Base-by-base conservation (phyloP, 208 protist species). In the Polymyxa betae region DNA sequence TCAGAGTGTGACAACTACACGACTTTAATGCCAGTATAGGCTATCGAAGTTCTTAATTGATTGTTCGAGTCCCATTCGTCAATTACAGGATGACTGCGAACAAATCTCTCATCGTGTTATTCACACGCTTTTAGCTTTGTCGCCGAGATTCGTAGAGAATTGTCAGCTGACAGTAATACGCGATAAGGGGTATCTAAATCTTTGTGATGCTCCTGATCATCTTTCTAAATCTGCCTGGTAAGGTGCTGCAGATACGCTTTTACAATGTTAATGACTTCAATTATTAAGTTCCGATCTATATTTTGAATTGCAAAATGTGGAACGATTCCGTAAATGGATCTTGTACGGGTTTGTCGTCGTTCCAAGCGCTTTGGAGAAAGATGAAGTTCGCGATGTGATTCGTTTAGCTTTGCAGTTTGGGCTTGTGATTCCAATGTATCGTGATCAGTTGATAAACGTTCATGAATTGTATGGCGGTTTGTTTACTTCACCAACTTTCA, bases 1-100 rank as follows among this genome's bases (percentile, higher is more conserved):
- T 20, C 12, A 5, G 5, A 20, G 16, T 29, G 49, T 60, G 24
- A 60, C n/a, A 60, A 60, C 24, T 60, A 60, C 49, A 24, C 5
- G 5, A 60, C 5, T 82, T 5, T 38, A 35, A 5, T 82, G 35
- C 5, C 35, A 5, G 35, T 82, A 35, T n/a, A 82, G 72, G 40
- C 16, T 82, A 5, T 82, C 72, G 35, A 82, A 82, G 72, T 82
- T 82, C n/a, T 43, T 82, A n/a, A 35, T 82, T 20, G 72, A 82
- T 43, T 82, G 5, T n/a, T 38, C 72, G n/a, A 82, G 35, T n/a
- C 72, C 72, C 5, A 82, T 82, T 40, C 72, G 72, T 5, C 72
- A 82, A 43, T n/a, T 82, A 5, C 72, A 82, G n/a, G 72, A 82
- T 12, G 72, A 82, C 5, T 82, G 72, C 35, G 72, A 82, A 43